Base-by-base conservation (phyloP, 352 stramenopile genomes). In the Globisporangium solare region DNA sequence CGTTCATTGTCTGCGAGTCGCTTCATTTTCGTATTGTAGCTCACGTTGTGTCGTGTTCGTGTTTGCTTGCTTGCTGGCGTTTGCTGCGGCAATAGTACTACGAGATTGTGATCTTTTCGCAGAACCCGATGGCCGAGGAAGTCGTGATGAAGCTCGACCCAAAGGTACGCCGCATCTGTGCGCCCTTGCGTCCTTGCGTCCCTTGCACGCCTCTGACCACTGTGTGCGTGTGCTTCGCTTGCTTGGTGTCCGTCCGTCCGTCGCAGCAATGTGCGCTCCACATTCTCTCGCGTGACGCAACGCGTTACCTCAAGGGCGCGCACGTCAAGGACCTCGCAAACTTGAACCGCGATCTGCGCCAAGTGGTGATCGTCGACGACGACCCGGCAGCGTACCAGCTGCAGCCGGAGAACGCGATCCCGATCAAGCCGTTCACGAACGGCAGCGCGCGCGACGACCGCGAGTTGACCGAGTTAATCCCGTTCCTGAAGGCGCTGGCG, bases 71-170 rank as follows among this genome's bases (percentile, higher is more conserved):
- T 17, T 15, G 37, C 12, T 58, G 21, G 58, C 3, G 20, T 53
- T 21, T 43, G 22, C 17, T 62, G 17, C 27, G 37, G 40, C 17
- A 8, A 22, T 15, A 87, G 70, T 92, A 92, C 61, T 95, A 93
- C 42, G 85, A 95, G 59, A 93, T 93, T 52, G 85, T 95, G 0
- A 85, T 95, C 48, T 95, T 93, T 60, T 93, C 85, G 10, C 81
- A 89, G 58, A 90, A 95, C 67, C 86, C 77, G 47, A 76, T 88
- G 47, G 83, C 80, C 1, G 85, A 95, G 53, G 83, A 93, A 54
- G 80, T 93, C 45, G 73, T 93, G 47, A 56, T 63, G 56, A 91
- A 91, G 63, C 68, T 95, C 43, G 83, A 95, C 54, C 81, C 74
- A 6, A 92, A 95, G 72, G 74, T 82, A 52, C 52, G 13, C 27